Conservation (phyloP, 805 yeast species). For the Torulaspora franciscae region DNA sequence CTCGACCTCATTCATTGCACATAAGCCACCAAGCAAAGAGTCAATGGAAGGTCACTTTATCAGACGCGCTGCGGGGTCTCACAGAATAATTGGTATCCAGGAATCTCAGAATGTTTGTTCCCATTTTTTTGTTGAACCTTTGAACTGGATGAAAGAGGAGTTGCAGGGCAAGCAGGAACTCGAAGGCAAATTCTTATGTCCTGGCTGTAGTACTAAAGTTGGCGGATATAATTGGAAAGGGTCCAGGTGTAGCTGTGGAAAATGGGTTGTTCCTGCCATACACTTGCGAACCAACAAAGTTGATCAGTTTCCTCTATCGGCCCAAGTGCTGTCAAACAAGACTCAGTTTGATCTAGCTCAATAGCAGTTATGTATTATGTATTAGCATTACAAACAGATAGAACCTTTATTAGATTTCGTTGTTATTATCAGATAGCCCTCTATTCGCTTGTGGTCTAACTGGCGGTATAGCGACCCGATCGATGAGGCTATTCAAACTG, state of each 20-base stretch:
- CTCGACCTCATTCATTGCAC: conserved; percentile 56
- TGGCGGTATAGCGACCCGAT: conserved; percentile 4
- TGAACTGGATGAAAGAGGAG: conserved; percentile 87
- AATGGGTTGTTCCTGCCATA: conserved; percentile 92
- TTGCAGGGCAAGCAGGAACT: conserved; percentile 60
- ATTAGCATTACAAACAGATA: background rate
- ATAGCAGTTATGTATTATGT: background rate
- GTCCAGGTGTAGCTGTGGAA: conserved; percentile 87
- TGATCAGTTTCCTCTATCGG: conserved; percentile 47
- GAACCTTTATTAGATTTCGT: conserved; percentile 3
- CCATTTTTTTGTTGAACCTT: conserved; percentile 83
- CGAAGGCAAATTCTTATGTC: conserved; percentile 85
- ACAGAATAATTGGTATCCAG: conserved; percentile 53
- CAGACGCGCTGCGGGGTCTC: conserved; percentile 57
- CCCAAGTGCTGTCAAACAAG: conserved; percentile 24
- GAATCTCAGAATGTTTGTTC: conserved; percentile 64
- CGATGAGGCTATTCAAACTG: conserved; percentile 13
- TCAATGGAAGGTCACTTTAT: conserved; percentile 64
- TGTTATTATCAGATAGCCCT: conserved; percentile 10
- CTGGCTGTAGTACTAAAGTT: conserved; percentile 75
- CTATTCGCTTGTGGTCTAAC: conserved; percentile 22
- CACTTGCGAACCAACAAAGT: conserved; percentile 77
- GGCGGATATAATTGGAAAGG: conserved; percentile 97
- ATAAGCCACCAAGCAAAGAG: conserved; percentile 59
- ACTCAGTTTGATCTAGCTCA: conserved; percentile 17